Conservation (phyloP, 768 basidiomycete genomes). For the Multifurca ochricompacta region DNA sequence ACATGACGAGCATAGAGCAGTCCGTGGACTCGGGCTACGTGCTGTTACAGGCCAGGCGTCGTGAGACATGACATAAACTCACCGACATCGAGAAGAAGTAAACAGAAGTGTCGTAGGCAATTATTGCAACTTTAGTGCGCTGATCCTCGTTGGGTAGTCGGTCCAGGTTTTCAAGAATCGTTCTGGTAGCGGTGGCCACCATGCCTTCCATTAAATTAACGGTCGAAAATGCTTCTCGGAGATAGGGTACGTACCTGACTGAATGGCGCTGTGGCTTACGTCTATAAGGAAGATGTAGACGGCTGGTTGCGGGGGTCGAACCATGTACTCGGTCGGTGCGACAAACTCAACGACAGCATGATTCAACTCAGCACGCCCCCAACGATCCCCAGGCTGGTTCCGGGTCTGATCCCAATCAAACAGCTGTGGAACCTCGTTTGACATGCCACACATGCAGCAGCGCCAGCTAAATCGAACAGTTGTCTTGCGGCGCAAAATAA, state of each 20-base stretch:
- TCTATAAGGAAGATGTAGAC: slow-evolving; percentile 97
- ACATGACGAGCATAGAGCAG: slow-evolving; percentile 92
- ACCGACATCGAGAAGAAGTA: slow-evolving; percentile 96
- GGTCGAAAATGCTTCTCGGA: neutral
- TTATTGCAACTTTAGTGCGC: slow-evolving; percentile 85
- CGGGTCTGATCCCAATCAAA: slow-evolving; percentile 97
- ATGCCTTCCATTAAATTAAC: slow-evolving; percentile 52
- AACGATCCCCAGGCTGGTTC: slow-evolving; percentile 93
- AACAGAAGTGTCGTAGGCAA: slow-evolving; percentile 85
- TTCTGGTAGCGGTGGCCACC: slow-evolving; percentile 96
- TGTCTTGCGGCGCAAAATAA: neutral
- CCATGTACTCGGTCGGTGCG: slow-evolving; percentile 99
- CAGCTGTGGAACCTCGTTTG: slow-evolving; percentile 95
- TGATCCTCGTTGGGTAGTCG: slow-evolving; percentile 92
- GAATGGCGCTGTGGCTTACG: slow-evolving; percentile 85
- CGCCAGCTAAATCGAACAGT: slow-evolving; percentile 62
- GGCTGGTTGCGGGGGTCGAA: slow-evolving; percentile 94
- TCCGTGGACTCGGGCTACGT: slow-evolving; percentile 61
- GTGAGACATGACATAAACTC: slow-evolving; percentile 25
- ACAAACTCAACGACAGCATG: slow-evolving; percentile 93
- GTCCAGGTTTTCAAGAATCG: slow-evolving; percentile 91
- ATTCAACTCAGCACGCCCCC: slow-evolving; percentile 90
- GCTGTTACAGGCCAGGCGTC: neutral
- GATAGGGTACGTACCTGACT: slow-evolving; percentile 56
- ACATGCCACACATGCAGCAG: slow-evolving; percentile 98